phyloP scores from a whole-genome alignment of 495 filamentous ascomycete species.

The Talaromyces wortmannii region DNA sequence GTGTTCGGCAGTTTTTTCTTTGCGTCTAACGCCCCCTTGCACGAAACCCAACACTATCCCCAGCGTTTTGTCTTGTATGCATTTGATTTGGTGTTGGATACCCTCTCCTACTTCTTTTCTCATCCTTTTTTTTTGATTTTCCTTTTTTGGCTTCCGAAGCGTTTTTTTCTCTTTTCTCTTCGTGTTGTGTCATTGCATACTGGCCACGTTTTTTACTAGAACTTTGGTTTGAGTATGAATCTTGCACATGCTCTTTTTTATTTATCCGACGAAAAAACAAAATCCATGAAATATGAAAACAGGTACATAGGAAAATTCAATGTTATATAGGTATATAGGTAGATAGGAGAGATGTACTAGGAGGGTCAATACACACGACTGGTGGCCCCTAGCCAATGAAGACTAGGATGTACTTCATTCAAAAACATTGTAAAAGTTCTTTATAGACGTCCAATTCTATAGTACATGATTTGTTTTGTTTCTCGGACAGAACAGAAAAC shows the following conservation, averaged over 20 bases:
- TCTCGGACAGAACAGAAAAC: background rate
- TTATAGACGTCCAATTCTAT: background rate
- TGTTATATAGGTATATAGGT: background rate
- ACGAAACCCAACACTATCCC: background rate
- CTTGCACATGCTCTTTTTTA: background rate
- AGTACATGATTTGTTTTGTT: background rate
- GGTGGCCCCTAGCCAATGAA: too few relatives aligned
- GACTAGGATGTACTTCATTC: too few relatives aligned
- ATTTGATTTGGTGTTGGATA: constrained; percentile 46
- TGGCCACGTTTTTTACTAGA: background rate
- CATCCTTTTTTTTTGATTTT: background rate
- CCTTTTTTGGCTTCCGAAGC: background rate
- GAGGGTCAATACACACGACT: too few relatives aligned
- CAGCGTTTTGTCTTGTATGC: constrained; percentile 18
- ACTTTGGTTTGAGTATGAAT: background rate
- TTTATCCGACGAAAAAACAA: background rate
- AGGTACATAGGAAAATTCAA: background rate
- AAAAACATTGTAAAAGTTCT: background rate
- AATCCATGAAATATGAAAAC: background rate
- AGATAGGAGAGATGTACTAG: background rate
- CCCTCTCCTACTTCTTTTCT: constrained; percentile 18
- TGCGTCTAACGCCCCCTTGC: background rate
- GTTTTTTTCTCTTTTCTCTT: constrained; percentile 10
- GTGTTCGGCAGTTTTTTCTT: background rate
- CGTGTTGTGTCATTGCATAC: background rate